A percentile compares a stretch with the other conserved stretches of the same genome.
phyloP scores from a whole-genome alignment of 2,329 filamentous ascomycete species.

The Bipolaris cookei region DNA sequence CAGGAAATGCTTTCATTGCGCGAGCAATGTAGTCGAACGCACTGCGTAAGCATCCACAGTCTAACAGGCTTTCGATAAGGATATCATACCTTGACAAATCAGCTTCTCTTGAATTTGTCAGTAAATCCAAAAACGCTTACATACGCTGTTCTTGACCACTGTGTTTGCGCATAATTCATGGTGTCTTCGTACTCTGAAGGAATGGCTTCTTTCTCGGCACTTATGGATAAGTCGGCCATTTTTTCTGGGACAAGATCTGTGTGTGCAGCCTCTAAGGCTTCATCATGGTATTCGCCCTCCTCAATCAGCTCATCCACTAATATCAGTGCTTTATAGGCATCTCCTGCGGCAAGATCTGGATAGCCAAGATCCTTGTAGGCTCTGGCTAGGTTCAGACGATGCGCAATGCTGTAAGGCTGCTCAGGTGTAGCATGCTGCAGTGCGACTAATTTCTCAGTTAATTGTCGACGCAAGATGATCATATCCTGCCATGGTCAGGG shows the following conservation, averaged over 20 bases:
- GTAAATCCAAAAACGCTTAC: slow-evolving; percentile 15
- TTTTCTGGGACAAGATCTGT: slow-evolving; percentile 27
- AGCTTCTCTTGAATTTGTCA: slow-evolving; percentile 6
- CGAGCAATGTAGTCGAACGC: slow-evolving; percentile 69
- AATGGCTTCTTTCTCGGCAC: slow-evolving; percentile 3
- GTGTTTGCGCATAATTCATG: slow-evolving; percentile 27
- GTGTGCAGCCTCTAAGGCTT: slow-evolving; percentile 63
- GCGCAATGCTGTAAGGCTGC: slow-evolving; percentile 48
- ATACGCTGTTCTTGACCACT: slow-evolving; percentile 42
- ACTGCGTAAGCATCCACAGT: slow-evolving; percentile 70
- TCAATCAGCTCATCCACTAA: slow-evolving; percentile 81
- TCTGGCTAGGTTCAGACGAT: slow-evolving; percentile 67
- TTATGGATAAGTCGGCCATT: slow-evolving; percentile 13
- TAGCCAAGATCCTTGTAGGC: slow-evolving; percentile 79
- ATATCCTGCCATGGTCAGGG: slow-evolving; percentile 7
- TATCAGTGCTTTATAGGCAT: slow-evolving; percentile 89
- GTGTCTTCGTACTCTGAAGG: slow-evolving; percentile 19
- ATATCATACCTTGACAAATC: slow-evolving; percentile 36
- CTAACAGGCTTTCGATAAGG: slow-evolving; percentile 62
- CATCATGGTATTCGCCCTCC: slow-evolving; percentile 80
- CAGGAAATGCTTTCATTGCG: slow-evolving; percentile 63
- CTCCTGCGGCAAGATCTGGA: slow-evolving; percentile 85
- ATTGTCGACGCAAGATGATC: slow-evolving; percentile 15
- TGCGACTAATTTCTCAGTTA: slow-evolving; percentile 29
- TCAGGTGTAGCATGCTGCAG: slow-evolving; percentile 33